These are phyloP conservation scores for Boletus vinaceobasis DNA, from an alignment of 768 basidiomycete genomes.

Conservation along the genomic window DNA sequence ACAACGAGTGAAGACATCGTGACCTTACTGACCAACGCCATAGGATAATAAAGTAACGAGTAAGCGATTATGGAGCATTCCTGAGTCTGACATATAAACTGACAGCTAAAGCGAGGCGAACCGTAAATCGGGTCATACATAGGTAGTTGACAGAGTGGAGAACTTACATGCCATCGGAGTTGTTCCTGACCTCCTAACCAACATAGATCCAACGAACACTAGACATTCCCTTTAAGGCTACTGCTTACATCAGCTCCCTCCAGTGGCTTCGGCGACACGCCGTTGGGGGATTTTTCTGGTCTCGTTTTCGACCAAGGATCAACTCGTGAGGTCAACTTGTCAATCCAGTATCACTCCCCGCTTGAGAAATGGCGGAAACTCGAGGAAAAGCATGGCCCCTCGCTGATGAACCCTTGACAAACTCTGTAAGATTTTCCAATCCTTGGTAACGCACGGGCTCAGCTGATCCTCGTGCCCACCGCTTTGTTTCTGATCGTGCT, in stretches of 20 bases:
- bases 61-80: not conserved
- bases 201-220: not conserved
- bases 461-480: not conserved
- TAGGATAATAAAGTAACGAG: not conserved
- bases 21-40: not conserved
- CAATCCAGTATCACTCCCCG: not conserved
- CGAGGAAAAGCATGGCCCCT: constrained; percentile 86
- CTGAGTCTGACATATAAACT: not conserved
- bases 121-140: not conserved
- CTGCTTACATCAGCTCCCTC: constrained; percentile 17
- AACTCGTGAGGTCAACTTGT: constrained; percentile 69
- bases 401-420: constrained; percentile 82
- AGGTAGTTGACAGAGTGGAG: not conserved
- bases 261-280: not conserved
- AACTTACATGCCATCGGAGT: too few species aligned
- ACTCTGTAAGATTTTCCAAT: constrained; percentile 57
- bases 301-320: constrained; percentile 75
- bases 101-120: not conserved
- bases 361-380: constrained; percentile 56
- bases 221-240: constrained; percentile 1
- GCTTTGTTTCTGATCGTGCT: not conserved
- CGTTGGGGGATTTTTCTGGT: not conserved
- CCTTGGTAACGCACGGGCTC: not conserved
- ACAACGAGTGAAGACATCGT: not conserved
- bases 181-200: too few species aligned